These are phyloP conservation scores for Rugonectria rugulosa DNA, from an alignment of 2,329 filamentous ascomycete species.

Conservation along the genomic window DNA sequence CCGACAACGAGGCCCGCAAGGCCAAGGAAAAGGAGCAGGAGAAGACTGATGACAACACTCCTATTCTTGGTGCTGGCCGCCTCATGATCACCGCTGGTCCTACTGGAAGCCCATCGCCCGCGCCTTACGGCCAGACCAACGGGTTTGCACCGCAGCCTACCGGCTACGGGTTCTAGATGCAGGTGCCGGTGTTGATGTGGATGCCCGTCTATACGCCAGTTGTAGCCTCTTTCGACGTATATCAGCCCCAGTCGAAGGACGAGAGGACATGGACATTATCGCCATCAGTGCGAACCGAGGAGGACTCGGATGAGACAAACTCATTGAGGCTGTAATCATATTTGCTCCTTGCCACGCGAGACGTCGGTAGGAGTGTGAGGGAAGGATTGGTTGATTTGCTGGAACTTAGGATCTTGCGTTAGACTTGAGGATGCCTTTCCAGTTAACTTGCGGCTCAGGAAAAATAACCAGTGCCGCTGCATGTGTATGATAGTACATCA, in stretches of 20 bases:
- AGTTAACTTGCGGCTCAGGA: constrained; percentile 31
- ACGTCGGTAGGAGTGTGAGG: constrained; percentile 25
- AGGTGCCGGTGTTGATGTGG: constrained; percentile 41
- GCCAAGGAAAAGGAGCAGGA: constrained; percentile 73
- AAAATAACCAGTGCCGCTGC: constrained; percentile 27
- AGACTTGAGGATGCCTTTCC: constrained; percentile 39
- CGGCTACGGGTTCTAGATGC: constrained; percentile 70
- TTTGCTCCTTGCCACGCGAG: constrained; percentile 31
- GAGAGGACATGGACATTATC: constrained; percentile 10
- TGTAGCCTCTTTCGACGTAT: constrained; percentile 16
- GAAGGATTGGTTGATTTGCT: constrained; percentile 26
- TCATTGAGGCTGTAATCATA: constrained; percentile 42
- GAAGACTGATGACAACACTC: constrained; percentile 91
- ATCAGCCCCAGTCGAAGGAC: constrained; percentile 14
- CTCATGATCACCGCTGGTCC: constrained; percentile 97
- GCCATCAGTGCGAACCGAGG: constrained; percentile 8
- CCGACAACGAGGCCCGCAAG: constrained; percentile 96
- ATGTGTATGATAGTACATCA: constrained; percentile 46
- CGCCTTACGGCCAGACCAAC: constrained; percentile 79
- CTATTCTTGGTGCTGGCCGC: constrained; percentile 86
- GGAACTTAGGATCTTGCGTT: constrained; percentile 32
- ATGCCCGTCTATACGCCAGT: constrained; percentile 23
- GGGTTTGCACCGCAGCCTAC: constrained; percentile 91
- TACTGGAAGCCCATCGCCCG: constrained; percentile 64
- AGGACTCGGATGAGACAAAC: constrained; percentile 35